These are phyloP conservation scores for Dinochytrium kinnereticum DNA, from an alignment of 371 early-diverging fungal species.

Conservation along the genomic window DNA sequence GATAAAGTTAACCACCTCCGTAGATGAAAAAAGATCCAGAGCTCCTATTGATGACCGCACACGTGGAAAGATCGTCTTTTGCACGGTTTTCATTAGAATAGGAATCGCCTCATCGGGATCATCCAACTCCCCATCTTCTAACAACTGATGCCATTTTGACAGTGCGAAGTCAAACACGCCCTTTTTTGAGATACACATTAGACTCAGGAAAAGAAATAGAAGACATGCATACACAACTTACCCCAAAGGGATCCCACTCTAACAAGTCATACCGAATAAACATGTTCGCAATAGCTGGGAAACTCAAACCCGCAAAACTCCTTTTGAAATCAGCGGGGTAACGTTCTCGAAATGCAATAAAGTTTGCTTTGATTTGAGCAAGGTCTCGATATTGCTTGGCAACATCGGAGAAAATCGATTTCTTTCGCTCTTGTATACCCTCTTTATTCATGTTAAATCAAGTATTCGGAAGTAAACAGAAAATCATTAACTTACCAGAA, in stretches of 20 bases:
- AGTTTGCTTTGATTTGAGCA: background rate
- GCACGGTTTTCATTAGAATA: background rate
- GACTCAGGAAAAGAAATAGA: too few species aligned
- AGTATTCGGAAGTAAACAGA: too few species aligned
- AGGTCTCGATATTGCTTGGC: constrained; percentile 14
- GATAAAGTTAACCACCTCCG: background rate
- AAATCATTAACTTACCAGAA: background rate
- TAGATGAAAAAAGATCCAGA: background rate
- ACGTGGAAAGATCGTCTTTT: background rate
- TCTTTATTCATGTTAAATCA: background rate
- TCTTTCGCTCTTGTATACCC: background rate
- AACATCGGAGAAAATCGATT: background rate
- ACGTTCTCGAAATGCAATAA: background rate
- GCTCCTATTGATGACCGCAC: background rate
- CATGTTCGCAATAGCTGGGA: background rate
- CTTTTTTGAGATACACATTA: too few species aligned
- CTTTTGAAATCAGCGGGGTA: constrained; percentile 7
- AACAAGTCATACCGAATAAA: constrained; percentile 3
- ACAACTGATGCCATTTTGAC: background rate
- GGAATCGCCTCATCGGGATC: constrained; percentile 3
- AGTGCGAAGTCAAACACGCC: too few species aligned
- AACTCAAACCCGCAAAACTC: constrained; percentile 7
- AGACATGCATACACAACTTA: background rate
- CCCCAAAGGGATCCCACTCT: constrained; percentile 1
- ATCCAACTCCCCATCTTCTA: constrained; percentile 8